phyloP scores from a whole-genome alignment of 129 eudicot species.

The Saussurea involucrata region DNA sequence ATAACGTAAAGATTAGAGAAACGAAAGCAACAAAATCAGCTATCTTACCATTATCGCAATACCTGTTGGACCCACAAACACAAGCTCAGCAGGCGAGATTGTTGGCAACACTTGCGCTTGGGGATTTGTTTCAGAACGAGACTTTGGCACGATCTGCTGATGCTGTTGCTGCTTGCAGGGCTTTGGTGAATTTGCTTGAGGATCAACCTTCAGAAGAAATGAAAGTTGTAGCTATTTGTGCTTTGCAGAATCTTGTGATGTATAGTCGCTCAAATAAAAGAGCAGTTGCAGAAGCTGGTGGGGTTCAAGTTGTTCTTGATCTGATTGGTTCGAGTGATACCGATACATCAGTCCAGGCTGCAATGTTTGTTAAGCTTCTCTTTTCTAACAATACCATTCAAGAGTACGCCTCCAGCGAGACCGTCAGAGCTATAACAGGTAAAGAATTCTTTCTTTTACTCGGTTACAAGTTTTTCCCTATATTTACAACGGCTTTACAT shows the following conservation, averaged over 20 bases:
- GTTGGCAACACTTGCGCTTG: slow-evolving; percentile 94
- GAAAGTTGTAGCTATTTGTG: slow-evolving; percentile 98
- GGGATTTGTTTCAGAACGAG: slow-evolving; percentile 96
- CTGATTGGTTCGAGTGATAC: slow-evolving; percentile 93
- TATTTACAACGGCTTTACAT: not conserved
- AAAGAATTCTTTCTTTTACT: slow-evolving; percentile 15
- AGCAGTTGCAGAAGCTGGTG: slow-evolving; percentile 99
- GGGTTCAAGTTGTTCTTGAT: slow-evolving; percentile 94
- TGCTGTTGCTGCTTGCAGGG: slow-evolving; percentile 97
- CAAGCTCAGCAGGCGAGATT: slow-evolving; percentile 97
- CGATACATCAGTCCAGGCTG: slow-evolving; percentile 92
- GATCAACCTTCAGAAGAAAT: slow-evolving; percentile 99
- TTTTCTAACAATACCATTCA: slow-evolving; percentile 92
- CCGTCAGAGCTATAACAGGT: slow-evolving; percentile 99
- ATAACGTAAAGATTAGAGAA: slow-evolving; percentile 91
- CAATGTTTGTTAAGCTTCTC: slow-evolving; percentile 93
- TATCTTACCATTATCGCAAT: slow-evolving; percentile 81
- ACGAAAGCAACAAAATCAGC: slow-evolving; percentile 83
- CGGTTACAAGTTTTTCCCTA: not conserved
- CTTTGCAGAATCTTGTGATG: slow-evolving; percentile 97
- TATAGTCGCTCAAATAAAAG: slow-evolving; percentile 91
- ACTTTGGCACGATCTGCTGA: slow-evolving; percentile 80
- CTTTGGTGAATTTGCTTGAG: slow-evolving; percentile 91
- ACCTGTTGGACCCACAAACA: slow-evolving; percentile 96
- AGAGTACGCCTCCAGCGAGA: slow-evolving; percentile 98